These are phyloP conservation scores for Hypoxylon fragiforme DNA, from an alignment of 495 filamentous ascomycete genomes.

Conservation along the genomic window DNA sequence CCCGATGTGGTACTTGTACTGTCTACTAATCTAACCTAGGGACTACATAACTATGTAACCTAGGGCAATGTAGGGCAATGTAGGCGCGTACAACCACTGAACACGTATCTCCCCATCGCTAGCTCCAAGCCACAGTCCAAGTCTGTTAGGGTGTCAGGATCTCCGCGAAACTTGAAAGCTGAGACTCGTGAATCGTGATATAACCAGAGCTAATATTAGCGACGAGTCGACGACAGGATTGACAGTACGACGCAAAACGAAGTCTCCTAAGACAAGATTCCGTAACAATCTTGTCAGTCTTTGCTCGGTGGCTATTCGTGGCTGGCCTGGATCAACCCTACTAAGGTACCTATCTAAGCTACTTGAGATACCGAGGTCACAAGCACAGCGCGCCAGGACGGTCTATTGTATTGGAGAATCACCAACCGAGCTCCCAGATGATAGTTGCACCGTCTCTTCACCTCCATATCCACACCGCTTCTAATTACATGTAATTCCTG, in stretches of 20 bases:
- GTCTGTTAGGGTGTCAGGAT: constrained; percentile 1
- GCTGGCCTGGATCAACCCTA: constrained; percentile 3
- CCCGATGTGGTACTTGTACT: neutral
- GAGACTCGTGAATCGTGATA: neutral
- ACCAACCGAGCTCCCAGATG: too few relatives aligned
- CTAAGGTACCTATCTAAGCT: too few relatives aligned
- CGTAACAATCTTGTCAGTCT: constrained; percentile 10
- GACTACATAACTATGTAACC: too few relatives aligned
- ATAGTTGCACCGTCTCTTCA: too few relatives aligned
- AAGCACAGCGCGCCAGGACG: neutral
- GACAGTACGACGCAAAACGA: neutral
- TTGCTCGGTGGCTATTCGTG: neutral
- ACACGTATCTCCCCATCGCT: constrained; percentile 15
- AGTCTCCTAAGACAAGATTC: constrained; percentile 13
- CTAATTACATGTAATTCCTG: too few relatives aligned
- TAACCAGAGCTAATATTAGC: too few relatives aligned
- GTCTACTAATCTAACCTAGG: neutral
- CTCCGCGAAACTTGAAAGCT: constrained; percentile 5
- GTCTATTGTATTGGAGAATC: too few relatives aligned
- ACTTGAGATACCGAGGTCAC: constrained; percentile 26
- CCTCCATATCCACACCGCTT: constrained; percentile 4
- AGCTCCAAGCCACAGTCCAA: neutral
- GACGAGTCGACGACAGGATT: too few relatives aligned
- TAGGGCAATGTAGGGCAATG: constrained; percentile 1
- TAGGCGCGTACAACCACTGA: constrained; percentile 2